These are phyloP conservation scores for Hypoxylon trugodes DNA, from an alignment of 495 filamentous ascomycete species.

Conservation along the genomic window DNA sequence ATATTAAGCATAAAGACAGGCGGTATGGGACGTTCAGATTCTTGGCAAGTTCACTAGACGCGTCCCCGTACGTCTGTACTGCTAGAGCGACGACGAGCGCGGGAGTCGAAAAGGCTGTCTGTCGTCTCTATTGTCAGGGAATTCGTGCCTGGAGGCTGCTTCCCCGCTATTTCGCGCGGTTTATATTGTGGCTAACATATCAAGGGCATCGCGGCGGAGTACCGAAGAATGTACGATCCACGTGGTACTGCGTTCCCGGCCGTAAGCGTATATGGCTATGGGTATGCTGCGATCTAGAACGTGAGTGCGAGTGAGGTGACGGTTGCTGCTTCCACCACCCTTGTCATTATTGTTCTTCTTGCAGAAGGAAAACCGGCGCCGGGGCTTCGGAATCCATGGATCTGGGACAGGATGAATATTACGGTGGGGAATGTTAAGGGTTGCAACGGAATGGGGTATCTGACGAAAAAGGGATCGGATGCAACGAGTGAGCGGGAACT, in stretches of 20 bases:
- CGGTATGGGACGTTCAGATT: background rate
- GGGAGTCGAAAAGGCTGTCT: slow-evolving; percentile 59
- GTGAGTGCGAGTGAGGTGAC: slow-evolving; percentile 56
- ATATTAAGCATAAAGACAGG: background rate
- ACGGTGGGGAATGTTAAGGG: background rate
- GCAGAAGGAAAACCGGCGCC: slow-evolving; percentile 58
- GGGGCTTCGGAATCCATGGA: slow-evolving; percentile 75
- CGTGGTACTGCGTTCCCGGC: slow-evolving; percentile 64
- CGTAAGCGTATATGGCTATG: slow-evolving; percentile 65
- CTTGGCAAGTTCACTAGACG: slow-evolving; percentile 61
- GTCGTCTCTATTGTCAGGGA: slow-evolving; percentile 53
- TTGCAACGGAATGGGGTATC: background rate
- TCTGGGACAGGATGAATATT: slow-evolving; percentile 47
- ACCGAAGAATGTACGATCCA: background rate
- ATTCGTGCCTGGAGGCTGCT: slow-evolving; percentile 64
- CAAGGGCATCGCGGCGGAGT: background rate
- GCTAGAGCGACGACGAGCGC: slow-evolving; percentile 69
- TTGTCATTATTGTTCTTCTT: slow-evolving; percentile 72
- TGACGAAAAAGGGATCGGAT: background rate
- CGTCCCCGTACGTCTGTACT: slow-evolving; percentile 73
- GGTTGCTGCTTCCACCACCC: slow-evolving; percentile 64
- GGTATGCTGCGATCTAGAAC: slow-evolving; percentile 43
- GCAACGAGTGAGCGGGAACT: background rate
- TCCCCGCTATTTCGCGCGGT: slow-evolving; percentile 67
- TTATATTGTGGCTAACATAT: slow-evolving; percentile 59